These are phyloP conservation scores for Arachis monticola DNA, from an alignment of 331 rosid genomes.

Conservation along the genomic window DNA sequence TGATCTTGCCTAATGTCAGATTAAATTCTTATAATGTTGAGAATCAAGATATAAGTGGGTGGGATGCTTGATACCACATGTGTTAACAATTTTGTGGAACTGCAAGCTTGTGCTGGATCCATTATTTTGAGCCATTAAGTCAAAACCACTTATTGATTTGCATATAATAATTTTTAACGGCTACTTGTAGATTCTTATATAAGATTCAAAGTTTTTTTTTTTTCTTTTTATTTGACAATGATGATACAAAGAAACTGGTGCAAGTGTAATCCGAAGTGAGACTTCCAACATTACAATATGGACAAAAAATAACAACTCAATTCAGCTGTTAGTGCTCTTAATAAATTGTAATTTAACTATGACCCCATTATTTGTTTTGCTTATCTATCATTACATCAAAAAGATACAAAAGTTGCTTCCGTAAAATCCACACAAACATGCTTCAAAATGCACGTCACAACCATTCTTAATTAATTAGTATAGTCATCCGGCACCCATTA, in stretches of 20 bases:
- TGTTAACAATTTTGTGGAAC: slow-evolving; percentile 19
- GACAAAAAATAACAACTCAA: slow-evolving; percentile 10
- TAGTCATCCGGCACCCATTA: slow-evolving; percentile 34
- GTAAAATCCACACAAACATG: slow-evolving; percentile 37
- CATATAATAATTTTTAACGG: slow-evolving; percentile 5
- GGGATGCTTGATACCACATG: slow-evolving; percentile 19
- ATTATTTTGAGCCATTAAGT: slow-evolving; percentile 21
- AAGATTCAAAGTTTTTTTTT: slow-evolving; percentile 15
- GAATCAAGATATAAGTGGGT: slow-evolving; percentile 18
- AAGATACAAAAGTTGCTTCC: slow-evolving; percentile 42
- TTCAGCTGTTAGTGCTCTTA: slow-evolving; percentile 11
- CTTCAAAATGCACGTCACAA: slow-evolving; percentile 49
- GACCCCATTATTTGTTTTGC: background rate
- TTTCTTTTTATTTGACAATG: background rate
- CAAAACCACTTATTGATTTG: slow-evolving; percentile 3
- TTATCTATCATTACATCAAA: background rate
- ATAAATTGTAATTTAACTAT: slow-evolving; percentile 28
- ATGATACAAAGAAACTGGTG: slow-evolving; percentile 17
- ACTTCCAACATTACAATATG: slow-evolving; percentile 10
- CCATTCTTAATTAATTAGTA: slow-evolving; percentile 11
- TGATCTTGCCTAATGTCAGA: background rate
- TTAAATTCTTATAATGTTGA: background rate
- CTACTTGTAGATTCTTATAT: slow-evolving; percentile 23
- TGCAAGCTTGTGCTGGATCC: slow-evolving; percentile 20
- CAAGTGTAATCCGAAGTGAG: slow-evolving; percentile 35